Evolutionary conservation across 495 filamentous ascomycete genomes (phyloP).

Genomic region (Penicillium taxi): DNA sequence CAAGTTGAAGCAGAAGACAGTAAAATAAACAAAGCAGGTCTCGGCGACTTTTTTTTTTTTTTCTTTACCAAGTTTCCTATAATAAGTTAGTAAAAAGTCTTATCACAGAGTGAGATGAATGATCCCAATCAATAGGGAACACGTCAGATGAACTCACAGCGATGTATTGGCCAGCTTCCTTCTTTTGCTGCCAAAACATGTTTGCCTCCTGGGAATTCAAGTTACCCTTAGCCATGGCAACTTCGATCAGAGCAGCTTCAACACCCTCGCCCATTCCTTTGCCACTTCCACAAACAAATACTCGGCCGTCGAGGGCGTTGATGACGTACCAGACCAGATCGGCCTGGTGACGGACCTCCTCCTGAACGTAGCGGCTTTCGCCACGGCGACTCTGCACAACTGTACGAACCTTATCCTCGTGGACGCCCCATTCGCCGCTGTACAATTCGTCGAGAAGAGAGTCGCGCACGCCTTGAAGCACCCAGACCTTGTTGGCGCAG

Average conservation of each 20-base stretch:
- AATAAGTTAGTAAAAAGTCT: slow-evolving; percentile 8
- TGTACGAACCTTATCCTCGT: slow-evolving; percentile 85
- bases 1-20: no score
- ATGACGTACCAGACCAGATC: slow-evolving; percentile 96
- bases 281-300: slow-evolving; percentile 91
- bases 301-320: slow-evolving; percentile 82
- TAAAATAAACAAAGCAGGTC: no score
- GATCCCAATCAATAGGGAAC: no score
- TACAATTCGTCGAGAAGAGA: slow-evolving; percentile 90
- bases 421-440: slow-evolving; percentile 89
- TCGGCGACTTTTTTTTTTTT: no score
- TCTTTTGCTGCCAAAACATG: slow-evolving; percentile 75
- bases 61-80: slow-evolving; percentile 27
- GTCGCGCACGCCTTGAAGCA: slow-evolving; percentile 93
- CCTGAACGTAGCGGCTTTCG: slow-evolving; percentile 74
- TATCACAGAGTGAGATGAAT: no score
- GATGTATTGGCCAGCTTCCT: slow-evolving; percentile 78
- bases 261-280: slow-evolving; percentile 98
- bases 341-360: slow-evolving; percentile 77
- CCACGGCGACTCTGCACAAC: slow-evolving; percentile 82
- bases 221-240: slow-evolving; percentile 73
- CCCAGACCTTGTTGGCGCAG: slow-evolving; percentile 99
- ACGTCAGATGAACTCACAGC: slow-evolving; percentile 48
- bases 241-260: slow-evolving; percentile 70
- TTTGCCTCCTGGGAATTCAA: slow-evolving; percentile 62